Base-by-base conservation (phyloP, 2,329 filamentous ascomycete species). In the Zymoseptoria tritici region DNA sequence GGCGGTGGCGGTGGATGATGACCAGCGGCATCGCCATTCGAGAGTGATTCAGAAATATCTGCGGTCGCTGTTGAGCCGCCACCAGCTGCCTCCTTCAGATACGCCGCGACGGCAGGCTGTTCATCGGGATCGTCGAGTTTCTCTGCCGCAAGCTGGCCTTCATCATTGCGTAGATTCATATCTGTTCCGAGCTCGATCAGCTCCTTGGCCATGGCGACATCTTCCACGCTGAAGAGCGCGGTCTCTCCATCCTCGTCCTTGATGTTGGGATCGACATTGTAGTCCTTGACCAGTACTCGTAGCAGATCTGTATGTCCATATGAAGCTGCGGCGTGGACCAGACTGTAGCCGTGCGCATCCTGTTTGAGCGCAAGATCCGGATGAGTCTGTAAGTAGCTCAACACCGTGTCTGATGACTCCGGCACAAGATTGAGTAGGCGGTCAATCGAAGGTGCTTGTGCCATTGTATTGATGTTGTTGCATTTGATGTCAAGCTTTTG, bases 191-290 rank as follows among this genome's bases (percentile, higher is more conserved):
- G 79, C 70, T 95, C 90, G 2, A 97, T 83, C 7, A 99, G 79
- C 56, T 87, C 83, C 67, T 84, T 84, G 20, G 93, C 93, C 51
- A 91, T 87, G 3, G 89, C 86, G 54, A 88, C 79, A 0, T 85
- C 90, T 75, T 99, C 94, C 26, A 87, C 85, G n/a, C 91, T 90
- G 71, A 96, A 99, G 4, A 99, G 80, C n/a, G 93, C 89, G 1
- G 93, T 97, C 76, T 99, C 94, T 59, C 86, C 84, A 73, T 99
- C 94, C 73, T 96, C 90, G 72, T 99, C 94, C 66, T 83, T 84
- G 56, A 97, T 79, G 72, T 97, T 87, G 54, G 91, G 83, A 61
- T 92, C 80, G 22, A 93, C 92, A 11, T 85, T 77, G 75, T 92
- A 90, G 36, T 93, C 89, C 53, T 80, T 80, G 26, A 96, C 80